Conservation (phyloP, 441 rosid genomes). For the Arabidopsis hybrid region DNA sequence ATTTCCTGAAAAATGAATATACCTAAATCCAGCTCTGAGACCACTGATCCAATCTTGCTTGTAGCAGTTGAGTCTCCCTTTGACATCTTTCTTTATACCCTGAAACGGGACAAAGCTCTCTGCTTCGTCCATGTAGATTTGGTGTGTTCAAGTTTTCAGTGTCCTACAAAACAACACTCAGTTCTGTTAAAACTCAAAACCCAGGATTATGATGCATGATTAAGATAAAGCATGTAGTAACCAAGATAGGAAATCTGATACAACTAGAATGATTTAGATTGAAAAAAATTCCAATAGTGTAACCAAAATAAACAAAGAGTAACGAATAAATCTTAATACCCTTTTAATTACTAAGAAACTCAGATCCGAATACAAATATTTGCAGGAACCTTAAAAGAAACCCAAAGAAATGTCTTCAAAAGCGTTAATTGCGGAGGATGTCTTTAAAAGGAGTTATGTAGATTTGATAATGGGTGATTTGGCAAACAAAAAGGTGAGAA, state of each 20-base stretch:
- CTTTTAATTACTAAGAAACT: conserved; percentile 29
- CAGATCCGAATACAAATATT: conserved; percentile 45
- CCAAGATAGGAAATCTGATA: not conserved
- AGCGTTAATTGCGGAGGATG: conserved; percentile 39
- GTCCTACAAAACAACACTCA: conserved; percentile 25
- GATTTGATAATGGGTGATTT: conserved; percentile 16
- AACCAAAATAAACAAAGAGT: not conserved
- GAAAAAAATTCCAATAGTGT: not conserved
- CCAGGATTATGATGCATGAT: no score
- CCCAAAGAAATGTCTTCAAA: conserved; percentile 1
- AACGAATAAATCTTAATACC: not conserved
- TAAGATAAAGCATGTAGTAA: not conserved
- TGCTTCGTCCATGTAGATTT: conserved; percentile 51
- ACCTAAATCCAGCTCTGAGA: conserved; percentile 69
- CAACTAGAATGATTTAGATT: conserved; percentile 8
- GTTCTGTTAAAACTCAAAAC: not conserved
- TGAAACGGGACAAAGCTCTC: conserved; percentile 72
- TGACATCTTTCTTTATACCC: conserved; percentile 67
- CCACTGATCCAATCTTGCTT: conserved; percentile 77
- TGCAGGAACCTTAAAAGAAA: conserved; percentile 37
- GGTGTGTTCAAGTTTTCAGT: conserved; percentile 38
- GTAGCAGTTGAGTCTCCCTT: conserved; percentile 64
- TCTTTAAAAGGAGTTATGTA: conserved; percentile 16
- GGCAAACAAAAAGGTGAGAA: conserved; percentile 25
- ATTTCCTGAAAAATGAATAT: conserved; percentile 3